phyloP scores from a whole-genome alignment of 768 basidiomycete genomes.

The Dentipellis fragilis region DNA sequence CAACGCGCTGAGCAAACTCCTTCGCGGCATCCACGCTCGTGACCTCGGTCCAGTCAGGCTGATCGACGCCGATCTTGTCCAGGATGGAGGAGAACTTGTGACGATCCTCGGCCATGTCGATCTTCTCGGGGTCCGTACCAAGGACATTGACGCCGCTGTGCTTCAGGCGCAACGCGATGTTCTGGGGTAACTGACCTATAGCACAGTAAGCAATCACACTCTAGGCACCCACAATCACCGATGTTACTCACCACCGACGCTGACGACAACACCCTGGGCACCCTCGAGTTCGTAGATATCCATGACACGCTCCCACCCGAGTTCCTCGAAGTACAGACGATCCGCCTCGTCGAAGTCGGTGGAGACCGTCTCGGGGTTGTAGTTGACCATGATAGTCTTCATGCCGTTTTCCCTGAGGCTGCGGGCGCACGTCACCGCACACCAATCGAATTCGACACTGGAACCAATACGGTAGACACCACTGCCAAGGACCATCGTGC shows the following conservation, averaged over 20 bases:
- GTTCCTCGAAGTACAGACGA: slow-evolving; percentile 94
- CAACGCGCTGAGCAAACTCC: slow-evolving; percentile 79
- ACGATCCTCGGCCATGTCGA: slow-evolving; percentile 96
- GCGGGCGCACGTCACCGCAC: slow-evolving; percentile 96
- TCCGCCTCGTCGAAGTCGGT: slow-evolving; percentile 99
- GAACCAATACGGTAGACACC: slow-evolving; percentile 98
- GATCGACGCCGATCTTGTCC: slow-evolving; percentile 91
- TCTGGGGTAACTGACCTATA: slow-evolving; percentile 91
- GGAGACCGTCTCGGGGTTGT: slow-evolving; percentile 98
- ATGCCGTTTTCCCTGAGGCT: slow-evolving; percentile 88
- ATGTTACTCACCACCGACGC: slow-evolving; percentile 75
- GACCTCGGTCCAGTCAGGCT: slow-evolving; percentile 93
- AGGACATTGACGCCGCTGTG: slow-evolving; percentile 85
- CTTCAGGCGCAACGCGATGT: slow-evolving; percentile 94
- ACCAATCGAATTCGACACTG: slow-evolving; percentile 99
- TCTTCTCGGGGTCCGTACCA: slow-evolving; percentile 90
- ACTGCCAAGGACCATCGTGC: slow-evolving; percentile 98
- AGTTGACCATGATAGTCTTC: slow-evolving; percentile 98
- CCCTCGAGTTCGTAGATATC: slow-evolving; percentile 97
- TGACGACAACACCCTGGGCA: slow-evolving; percentile 90
- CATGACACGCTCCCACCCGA: slow-evolving; percentile 97
- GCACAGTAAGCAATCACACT: not conserved
- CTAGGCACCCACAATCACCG: not conserved
- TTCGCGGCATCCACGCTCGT: slow-evolving; percentile 85
- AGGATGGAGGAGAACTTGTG: slow-evolving; percentile 98